These are phyloP conservation scores for Jasminum sambac DNA, from an alignment of 257 asterid genomes.

Conservation along the genomic window DNA sequence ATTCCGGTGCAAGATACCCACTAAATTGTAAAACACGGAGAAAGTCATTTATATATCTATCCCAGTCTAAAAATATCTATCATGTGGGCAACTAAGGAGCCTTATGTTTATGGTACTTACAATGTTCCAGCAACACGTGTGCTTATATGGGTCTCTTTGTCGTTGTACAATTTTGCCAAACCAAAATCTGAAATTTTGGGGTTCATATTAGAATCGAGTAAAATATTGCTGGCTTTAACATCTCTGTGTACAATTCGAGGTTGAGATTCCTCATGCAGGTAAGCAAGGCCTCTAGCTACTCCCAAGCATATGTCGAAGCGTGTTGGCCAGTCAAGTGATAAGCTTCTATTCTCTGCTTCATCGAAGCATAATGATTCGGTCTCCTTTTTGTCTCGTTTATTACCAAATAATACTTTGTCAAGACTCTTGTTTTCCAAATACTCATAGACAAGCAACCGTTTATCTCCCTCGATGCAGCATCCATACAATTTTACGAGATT, in stretches of 20 bases:
- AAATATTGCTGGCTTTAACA: conserved; percentile 76
- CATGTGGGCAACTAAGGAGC: neutral
- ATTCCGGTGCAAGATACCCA: conserved; percentile 80
- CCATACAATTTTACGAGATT: conserved; percentile 79
- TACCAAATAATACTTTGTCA: conserved; percentile 67
- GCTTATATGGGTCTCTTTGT: conserved; percentile 76
- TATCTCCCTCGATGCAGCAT: conserved; percentile 79
- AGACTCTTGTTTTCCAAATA: conserved; percentile 78
- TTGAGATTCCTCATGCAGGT: conserved; percentile 76
- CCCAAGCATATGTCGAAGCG: conserved; percentile 73
- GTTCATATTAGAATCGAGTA: conserved; percentile 56
- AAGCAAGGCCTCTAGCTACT: conserved; percentile 73
- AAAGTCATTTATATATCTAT: neutral
- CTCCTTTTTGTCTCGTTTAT: neutral
- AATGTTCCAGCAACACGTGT: conserved; percentile 88
- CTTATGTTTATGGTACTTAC: conserved; percentile 39
- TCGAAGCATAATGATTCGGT: conserved; percentile 1
- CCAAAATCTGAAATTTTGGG: conserved; percentile 82
- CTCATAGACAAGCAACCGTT: conserved; percentile 78
- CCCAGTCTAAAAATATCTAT: no score
- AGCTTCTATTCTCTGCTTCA: conserved; percentile 41
- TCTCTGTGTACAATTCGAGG: conserved; percentile 67
- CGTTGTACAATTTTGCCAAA: conserved; percentile 71
- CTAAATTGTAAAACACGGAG: conserved; percentile 30
- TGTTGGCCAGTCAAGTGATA: conserved; percentile 64